A percentile compares a stretch with the other conserved stretches of the same genome.
phyloP scores from a whole-genome alignment of 1,284 basidiomycete genomes.

The Cryptococcus maquisensis region DNA sequence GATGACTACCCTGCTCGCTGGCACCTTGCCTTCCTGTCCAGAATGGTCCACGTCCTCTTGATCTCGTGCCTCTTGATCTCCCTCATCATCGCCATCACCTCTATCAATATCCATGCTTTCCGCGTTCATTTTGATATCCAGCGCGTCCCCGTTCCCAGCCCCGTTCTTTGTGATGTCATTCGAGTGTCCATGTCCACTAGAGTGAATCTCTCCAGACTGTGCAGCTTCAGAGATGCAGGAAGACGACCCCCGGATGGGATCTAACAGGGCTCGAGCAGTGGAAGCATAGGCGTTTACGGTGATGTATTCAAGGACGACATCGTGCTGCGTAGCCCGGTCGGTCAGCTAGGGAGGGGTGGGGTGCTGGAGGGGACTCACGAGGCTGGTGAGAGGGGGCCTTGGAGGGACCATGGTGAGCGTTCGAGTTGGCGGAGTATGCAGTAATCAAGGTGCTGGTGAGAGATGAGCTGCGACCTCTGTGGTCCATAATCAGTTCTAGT shows the following conservation, averaged over 20 bases:
- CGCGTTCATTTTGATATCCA: neutral
- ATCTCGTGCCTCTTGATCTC: neutral
- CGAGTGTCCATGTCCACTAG: neutral
- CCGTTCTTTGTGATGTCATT: neutral
- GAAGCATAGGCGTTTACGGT: conserved; percentile 33
- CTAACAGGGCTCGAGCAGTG: conserved; percentile 28
- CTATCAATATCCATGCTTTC: conserved; percentile 3
- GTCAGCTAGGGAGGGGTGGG: neutral
- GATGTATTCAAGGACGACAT: conserved; percentile 45
- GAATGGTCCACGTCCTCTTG: no score
- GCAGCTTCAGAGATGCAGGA: neutral
- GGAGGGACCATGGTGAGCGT: neutral
- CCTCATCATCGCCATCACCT: neutral
- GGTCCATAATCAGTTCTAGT: no score
- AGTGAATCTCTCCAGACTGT: neutral
- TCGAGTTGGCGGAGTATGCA: neutral
- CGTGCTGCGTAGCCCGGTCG: conserved; percentile 25
- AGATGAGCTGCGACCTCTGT: no score
- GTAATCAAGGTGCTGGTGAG: neutral
- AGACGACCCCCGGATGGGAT: no score
- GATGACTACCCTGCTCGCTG: neutral
- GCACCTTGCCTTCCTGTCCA: neutral
- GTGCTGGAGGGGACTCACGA: neutral
- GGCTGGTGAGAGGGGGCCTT: neutral
- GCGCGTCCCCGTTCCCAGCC: conserved; percentile 1